phyloP scores from a whole-genome alignment of 2,329 filamentous ascomycete species.

The Drechslerella stenobrocha region DNA sequence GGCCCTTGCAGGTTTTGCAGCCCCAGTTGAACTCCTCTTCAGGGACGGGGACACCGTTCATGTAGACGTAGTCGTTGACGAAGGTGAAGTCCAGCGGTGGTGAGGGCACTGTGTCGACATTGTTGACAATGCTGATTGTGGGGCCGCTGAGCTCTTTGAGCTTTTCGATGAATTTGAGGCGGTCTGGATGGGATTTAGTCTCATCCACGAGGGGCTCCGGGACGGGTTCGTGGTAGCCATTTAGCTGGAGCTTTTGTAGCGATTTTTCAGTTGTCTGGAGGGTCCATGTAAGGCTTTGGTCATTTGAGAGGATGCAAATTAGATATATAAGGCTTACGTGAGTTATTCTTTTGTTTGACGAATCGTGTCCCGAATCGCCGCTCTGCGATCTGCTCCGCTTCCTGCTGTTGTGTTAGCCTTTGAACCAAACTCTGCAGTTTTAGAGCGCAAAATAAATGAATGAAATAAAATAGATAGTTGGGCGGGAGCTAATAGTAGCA shows the following conservation, averaged over 20 bases:
- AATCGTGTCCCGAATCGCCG: constrained; percentile 21
- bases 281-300: neutral
- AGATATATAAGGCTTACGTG: constrained; percentile 17
- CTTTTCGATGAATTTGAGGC: constrained; percentile 48
- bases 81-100: constrained; percentile 70
- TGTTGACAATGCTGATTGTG: constrained; percentile 69
- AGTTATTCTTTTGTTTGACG: constrained; percentile 6
- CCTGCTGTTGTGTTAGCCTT: constrained; percentile 6
- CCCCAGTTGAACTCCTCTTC: constrained; percentile 68
- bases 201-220: constrained; percentile 7
- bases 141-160: constrained; percentile 50
- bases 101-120: constrained; percentile 61
- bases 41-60: constrained; percentile 64
- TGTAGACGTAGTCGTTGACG: constrained; percentile 66
- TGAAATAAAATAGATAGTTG: too few species aligned
- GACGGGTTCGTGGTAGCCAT: neutral
- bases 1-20: constrained; percentile 63
- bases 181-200: constrained; percentile 46
- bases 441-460: too few species aligned
- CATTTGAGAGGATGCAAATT: neutral
- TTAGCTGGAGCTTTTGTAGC: constrained; percentile 20
- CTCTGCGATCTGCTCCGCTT: constrained; percentile 36
- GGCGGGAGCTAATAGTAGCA: too few species aligned
- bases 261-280: constrained; percentile 5
- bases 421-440: too few species aligned